Evolutionary conservation across 257 asterid species (phyloP), one percentile per base, ranked within the genome.

Genomic region (Solanum virginianum): DNA sequence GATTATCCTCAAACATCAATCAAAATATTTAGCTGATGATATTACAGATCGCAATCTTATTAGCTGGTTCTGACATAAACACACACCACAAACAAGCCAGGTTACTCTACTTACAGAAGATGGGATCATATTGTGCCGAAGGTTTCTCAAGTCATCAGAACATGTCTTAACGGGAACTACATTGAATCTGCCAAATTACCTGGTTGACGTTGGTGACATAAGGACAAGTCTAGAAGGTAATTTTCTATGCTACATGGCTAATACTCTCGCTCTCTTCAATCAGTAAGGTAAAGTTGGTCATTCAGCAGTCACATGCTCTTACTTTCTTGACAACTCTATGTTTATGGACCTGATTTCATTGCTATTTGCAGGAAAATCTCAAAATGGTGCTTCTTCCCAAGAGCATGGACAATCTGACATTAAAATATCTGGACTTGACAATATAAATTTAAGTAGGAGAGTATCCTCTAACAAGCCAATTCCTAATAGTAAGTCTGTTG

Each of bases 71-170:
- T 85, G 32, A 79, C 49, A 77, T 68, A 29, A 83, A 83, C 29
- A 49, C 80, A 74, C 54, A 74, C 83, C 68, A 54, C 32, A 77
- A 66, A 55, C 86, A 53, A 57, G 80, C 57, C 89, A 88, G 90
- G 88, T 85, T 71, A 88, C 86, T 81, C 84, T 88, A 77, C 74
- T 86, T 36, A 57, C 89, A 84, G 87, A 88, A 81, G 90, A 86
- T 5, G 89, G 89, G 29, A 81, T 47, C 84, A 51, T 75, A 74
- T 68, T 88, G 55, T 39, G 89, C 66, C 89, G 71, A 49, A 86
- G 49, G 72, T 77, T 80, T 80, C 89, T 88, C 70, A 83, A 82
- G 72, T 81, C 74, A 86, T 86, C 90, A 84, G 89, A 84, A 84
- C 83, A 82, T 84, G 81, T 88, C 68, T 66, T 32, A 65, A 66